These are phyloP conservation scores for Primulina tabacum DNA, from an alignment of 257 asterid species.

Conservation along the genomic window DNA sequence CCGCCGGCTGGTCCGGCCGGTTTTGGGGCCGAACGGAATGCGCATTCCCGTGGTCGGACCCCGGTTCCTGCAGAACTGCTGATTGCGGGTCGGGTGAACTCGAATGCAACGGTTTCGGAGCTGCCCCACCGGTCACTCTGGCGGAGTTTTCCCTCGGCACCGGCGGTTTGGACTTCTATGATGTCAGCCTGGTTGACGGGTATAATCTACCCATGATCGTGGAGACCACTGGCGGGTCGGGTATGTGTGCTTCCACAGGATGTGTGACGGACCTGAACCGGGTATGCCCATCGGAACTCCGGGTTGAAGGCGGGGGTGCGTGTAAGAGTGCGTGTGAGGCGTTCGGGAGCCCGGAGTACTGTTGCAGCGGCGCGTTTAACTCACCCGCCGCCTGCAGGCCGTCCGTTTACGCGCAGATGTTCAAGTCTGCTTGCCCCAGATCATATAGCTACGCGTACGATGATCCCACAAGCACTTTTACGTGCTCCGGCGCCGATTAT, in stretches of 20 bases:
- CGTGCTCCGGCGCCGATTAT: slow-evolving; percentile 86
- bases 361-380: slow-evolving; percentile 86
- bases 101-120: slow-evolving; percentile 88
- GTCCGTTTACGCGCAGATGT: slow-evolving; percentile 76
- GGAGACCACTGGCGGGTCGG: slow-evolving; percentile 81
- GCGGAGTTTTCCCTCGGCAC: slow-evolving; percentile 86
- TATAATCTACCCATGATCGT: slow-evolving; percentile 81
- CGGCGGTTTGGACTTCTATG: slow-evolving; percentile 75
- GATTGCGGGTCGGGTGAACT: slow-evolving; percentile 82
- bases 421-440: slow-evolving; percentile 77
- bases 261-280: slow-evolving; percentile 91
- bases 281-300: slow-evolving; percentile 81
- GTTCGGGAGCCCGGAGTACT: slow-evolving; percentile 72
- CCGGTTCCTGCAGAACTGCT: slow-evolving; percentile 66
- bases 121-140: slow-evolving; percentile 86
- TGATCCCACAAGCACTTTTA: slow-evolving; percentile 93
- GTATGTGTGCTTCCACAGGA: slow-evolving; percentile 90
- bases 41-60: slow-evolving; percentile 52
- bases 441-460: slow-evolving; percentile 95
- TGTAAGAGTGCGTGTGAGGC: slow-evolving; percentile 97
- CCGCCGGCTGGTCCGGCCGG: slow-evolving; percentile 95
- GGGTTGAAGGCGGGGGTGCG: slow-evolving; percentile 59
- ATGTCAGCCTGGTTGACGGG: slow-evolving; percentile 94
- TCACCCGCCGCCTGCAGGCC: slow-evolving; percentile 82
- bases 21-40: slow-evolving; percentile 93